phyloP scores from a whole-genome alignment of 306 rosid genomes.

The Gleditsia sinensis region DNA sequence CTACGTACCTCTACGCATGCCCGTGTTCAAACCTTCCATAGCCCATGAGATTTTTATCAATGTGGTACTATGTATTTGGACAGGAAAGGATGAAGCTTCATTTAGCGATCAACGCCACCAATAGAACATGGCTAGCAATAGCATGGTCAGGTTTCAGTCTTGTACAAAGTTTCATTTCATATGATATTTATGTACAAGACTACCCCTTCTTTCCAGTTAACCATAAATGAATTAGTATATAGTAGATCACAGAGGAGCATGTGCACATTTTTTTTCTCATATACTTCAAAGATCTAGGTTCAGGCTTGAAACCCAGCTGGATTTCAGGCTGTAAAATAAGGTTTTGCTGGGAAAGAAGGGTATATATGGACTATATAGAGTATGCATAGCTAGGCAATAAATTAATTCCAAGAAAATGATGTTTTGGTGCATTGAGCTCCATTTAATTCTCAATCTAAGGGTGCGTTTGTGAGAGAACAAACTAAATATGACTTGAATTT shows the following conservation, averaged over 20 bases:
- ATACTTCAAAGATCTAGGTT: conserved; percentile 42
- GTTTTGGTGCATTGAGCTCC: conserved; percentile 19
- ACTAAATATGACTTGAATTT: conserved; percentile 20
- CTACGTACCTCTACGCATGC: no score
- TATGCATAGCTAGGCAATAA: conserved; percentile 40
- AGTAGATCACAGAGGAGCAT: conserved; percentile 24
- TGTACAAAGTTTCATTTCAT: conserved; percentile 73
- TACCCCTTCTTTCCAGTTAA: conserved; percentile 57
- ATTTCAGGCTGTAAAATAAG: conserved; percentile 31
- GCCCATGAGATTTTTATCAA: conserved; percentile 49
- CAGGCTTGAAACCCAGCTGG: conserved; percentile 39
- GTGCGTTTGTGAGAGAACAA: conserved; percentile 16
- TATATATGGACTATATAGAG: conserved; percentile 40
- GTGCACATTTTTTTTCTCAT: conserved; percentile 15
- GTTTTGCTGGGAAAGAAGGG: conserved; percentile 47
- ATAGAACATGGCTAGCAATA: conserved; percentile 78
- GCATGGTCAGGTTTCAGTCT: conserved; percentile 91
- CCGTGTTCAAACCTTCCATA: conserved; percentile 39
- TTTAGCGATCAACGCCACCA: conserved; percentile 58
- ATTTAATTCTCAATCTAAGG: background rate
- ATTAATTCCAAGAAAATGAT: background rate
- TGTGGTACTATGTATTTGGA: conserved; percentile 61
- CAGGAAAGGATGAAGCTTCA: conserved; percentile 71
- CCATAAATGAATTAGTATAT: background rate
- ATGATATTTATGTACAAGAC: conserved; percentile 76